A percentile compares a stretch with the other conserved stretches of the same genome.
Conservation (phyloP, 2,329 filamentous ascomycete genomes). For the Talaromyces sp. region DNA sequence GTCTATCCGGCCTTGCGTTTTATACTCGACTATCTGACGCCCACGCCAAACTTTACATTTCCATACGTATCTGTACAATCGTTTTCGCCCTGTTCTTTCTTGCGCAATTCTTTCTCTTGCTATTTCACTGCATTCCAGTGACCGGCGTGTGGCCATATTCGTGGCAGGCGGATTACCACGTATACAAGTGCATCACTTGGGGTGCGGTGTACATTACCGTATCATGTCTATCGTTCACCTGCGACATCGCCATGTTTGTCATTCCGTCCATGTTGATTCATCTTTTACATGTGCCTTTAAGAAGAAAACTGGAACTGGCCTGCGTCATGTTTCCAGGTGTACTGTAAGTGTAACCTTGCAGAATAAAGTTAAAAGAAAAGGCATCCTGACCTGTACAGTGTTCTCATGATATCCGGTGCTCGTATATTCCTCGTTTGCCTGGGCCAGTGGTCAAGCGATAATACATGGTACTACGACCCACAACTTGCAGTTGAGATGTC, state of each 20-base stretch:
- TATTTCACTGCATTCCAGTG: constrained; percentile 53
- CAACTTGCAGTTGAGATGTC: constrained; percentile 51
- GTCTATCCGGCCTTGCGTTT: constrained; percentile 53
- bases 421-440: constrained; percentile 48
- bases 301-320: constrained; percentile 48
- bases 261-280: constrained; percentile 51
- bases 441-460: constrained; percentile 47
- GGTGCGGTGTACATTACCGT: constrained; percentile 53
- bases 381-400: constrained; percentile 31
- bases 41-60: constrained; percentile 6
- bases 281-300: constrained; percentile 43
- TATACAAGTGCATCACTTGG: constrained; percentile 50
- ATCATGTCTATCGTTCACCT: constrained; percentile 49
- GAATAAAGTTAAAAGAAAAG: neutral
- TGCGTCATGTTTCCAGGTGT: constrained; percentile 51
- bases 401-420: constrained; percentile 49
- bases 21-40: constrained; percentile 48
- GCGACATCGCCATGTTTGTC: constrained; percentile 51
- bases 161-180: constrained; percentile 42
- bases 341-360: constrained; percentile 36
- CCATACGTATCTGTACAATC: constrained; percentile 9
- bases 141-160: constrained; percentile 53
- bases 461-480: constrained; percentile 52
- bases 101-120: constrained; percentile 49
- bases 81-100: constrained; percentile 37